phyloP scores from a whole-genome alignment of 768 basidiomycete genomes.

The Leccinum obscurum region DNA sequence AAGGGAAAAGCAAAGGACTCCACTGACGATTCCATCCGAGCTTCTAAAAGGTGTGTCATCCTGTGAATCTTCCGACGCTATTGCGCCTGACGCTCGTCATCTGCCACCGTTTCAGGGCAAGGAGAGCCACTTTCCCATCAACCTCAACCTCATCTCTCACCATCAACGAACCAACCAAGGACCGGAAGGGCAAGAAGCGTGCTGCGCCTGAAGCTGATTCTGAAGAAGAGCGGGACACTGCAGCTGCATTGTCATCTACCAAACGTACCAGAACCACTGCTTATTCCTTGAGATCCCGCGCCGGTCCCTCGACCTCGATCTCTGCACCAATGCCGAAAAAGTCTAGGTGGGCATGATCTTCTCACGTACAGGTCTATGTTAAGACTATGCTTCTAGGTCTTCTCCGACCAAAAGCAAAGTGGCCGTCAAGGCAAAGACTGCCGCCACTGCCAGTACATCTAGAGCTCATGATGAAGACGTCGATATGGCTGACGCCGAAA shows the following conservation, averaged over 20 bases:
- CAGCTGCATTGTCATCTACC: conserved; percentile 45
- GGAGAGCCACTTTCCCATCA: conserved; percentile 52
- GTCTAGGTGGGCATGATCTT: conserved; percentile 47
- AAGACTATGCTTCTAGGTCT: conserved; percentile 37
- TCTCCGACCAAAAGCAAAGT: conserved; percentile 60
- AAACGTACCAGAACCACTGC: conserved; percentile 64
- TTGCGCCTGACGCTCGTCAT: conserved; percentile 30
- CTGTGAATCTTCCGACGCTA: conserved; percentile 31
- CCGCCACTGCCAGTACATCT: conserved; percentile 63
- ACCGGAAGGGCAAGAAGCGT: conserved; percentile 91
- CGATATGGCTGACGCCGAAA: conserved; percentile 70
- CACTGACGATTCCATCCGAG: conserved; percentile 49
- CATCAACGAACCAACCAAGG: conserved; percentile 76
- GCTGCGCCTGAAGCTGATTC: conserved; percentile 70
- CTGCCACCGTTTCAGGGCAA: conserved; percentile 48
- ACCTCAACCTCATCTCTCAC: conserved; percentile 45
- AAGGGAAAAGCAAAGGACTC: conserved; percentile 70
- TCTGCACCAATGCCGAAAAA: conserved; percentile 73
- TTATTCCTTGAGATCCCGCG: conserved; percentile 69
- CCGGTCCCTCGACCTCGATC: conserved; percentile 41
- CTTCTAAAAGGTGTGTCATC: conserved; percentile 61
- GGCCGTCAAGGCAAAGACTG: conserved; percentile 53
- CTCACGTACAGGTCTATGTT: conserved; percentile 11
- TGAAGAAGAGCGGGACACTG: conserved; percentile 61
- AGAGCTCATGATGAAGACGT: conserved; percentile 68